These are phyloP conservation scores for Orbilia blumenaviensis DNA, from an alignment of 2,329 filamentous ascomycete species.

Conservation along the genomic window DNA sequence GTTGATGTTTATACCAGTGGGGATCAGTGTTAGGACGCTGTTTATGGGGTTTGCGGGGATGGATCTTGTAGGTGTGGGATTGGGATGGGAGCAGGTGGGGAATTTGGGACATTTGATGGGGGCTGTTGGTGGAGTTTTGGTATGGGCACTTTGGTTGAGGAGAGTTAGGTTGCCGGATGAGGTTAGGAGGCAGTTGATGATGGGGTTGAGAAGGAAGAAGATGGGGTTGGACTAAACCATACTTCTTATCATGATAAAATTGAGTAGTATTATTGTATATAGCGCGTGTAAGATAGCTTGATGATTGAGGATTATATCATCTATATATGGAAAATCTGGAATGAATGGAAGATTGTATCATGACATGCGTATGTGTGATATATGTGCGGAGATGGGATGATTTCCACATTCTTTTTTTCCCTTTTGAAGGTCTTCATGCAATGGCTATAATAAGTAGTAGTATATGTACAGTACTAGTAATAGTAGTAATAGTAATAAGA, in stretches of 20 bases:
- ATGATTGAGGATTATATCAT: too few species aligned
- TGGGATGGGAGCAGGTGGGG: conserved; percentile 21
- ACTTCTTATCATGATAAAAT: neutral
- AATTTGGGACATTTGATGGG: conserved; percentile 45
- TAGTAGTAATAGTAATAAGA: too few species aligned
- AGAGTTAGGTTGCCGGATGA: conserved; percentile 41
- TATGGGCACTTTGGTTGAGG: conserved; percentile 49
- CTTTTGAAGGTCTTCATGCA: conserved; percentile 12
- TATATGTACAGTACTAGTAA: conserved; percentile 54
- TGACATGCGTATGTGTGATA: too few species aligned
- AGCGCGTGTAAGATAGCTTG: neutral
- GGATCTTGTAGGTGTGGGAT: conserved; percentile 24
- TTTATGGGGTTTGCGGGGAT: conserved; percentile 30
- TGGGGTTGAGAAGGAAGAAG: conserved; percentile 41
- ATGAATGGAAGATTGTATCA: too few species aligned
- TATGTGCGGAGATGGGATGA: conserved; percentile 42
- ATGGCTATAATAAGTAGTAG: too few species aligned
- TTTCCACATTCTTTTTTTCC: conserved; percentile 40
- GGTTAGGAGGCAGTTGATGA: conserved; percentile 46
- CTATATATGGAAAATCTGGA: too few species aligned
- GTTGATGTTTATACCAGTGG: conserved; percentile 48
- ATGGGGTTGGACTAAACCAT: conserved; percentile 32
- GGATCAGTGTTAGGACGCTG: conserved; percentile 46
- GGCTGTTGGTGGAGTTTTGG: conserved; percentile 10
- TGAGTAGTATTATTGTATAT: conserved; percentile 5